phyloP scores from a whole-genome alignment of 1,284 basidiomycete genomes.

The Tremellales sp. region DNA sequence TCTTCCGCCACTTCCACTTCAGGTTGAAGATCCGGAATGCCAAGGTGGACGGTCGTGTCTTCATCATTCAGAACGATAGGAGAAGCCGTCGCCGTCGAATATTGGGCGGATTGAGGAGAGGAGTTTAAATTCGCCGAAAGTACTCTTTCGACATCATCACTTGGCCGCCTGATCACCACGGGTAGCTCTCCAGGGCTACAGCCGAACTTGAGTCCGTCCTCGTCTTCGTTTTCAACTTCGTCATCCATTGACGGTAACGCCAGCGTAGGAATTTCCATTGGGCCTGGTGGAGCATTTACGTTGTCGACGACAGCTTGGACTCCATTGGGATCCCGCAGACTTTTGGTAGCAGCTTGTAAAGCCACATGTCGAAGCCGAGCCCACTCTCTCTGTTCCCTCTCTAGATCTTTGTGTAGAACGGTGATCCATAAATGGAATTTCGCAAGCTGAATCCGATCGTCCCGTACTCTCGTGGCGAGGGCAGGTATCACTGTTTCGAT shows the following conservation, averaged over 20 bases:
- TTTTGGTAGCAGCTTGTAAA: slow-evolving; percentile 63
- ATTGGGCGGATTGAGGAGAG: background rate
- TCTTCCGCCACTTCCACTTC: slow-evolving; percentile 58
- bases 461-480: slow-evolving; percentile 64
- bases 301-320: slow-evolving; percentile 27
- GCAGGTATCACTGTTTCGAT: slow-evolving; percentile 61
- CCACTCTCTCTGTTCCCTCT: slow-evolving; percentile 67
- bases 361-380: slow-evolving; percentile 65
- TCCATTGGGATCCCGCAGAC: slow-evolving; percentile 26
- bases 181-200: slow-evolving; percentile 25
- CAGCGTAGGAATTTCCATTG: slow-evolving; percentile 13
- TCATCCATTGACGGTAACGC: slow-evolving; percentile 6
- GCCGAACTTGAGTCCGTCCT: slow-evolving; percentile 2
- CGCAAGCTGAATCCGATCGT: slow-evolving; percentile 66
- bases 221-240: background rate
- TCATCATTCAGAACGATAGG: background rate
- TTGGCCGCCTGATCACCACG: slow-evolving; percentile 18
- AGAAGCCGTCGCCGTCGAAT: background rate
- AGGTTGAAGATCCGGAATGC: slow-evolving; percentile 60
- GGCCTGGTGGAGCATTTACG: slow-evolving; percentile 8
- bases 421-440: slow-evolving; percentile 69
- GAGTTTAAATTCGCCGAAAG: background rate
- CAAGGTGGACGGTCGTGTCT: slow-evolving; percentile 27
- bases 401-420: slow-evolving; percentile 68
- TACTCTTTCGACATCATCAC: slow-evolving; percentile 11